Percentiles rank a stretch among this genome's conserved stretches.
phyloP scores from a whole-genome alignment of 2,329 filamentous ascomycete genomes.

The Moelleriella libera region DNA sequence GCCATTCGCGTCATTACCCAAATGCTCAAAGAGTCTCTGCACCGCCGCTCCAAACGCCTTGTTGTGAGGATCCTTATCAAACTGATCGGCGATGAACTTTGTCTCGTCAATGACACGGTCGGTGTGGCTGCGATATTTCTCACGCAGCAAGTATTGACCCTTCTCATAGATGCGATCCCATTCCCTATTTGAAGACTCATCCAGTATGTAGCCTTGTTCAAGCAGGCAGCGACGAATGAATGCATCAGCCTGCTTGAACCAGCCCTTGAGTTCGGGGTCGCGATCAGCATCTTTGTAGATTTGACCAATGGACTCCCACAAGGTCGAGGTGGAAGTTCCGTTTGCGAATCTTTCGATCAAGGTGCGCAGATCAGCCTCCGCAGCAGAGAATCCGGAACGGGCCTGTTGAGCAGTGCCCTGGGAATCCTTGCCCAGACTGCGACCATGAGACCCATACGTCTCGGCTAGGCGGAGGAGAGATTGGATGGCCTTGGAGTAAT shows the following conservation, averaged over 20 bases:
- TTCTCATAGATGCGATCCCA: conserved; percentile 79
- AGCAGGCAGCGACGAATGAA: conserved; percentile 76
- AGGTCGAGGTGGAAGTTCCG: conserved; percentile 73
- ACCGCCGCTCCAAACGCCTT: conserved; percentile 61
- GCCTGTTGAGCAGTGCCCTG: conserved; percentile 59
- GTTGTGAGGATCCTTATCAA: conserved; percentile 80
- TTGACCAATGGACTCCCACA: conserved; percentile 71
- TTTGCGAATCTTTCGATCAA: conserved; percentile 94
- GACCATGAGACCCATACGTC: conserved; percentile 66
- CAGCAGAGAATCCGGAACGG: conserved; percentile 50
- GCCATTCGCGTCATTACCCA: conserved; percentile 77
- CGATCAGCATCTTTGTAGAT: conserved; percentile 79
- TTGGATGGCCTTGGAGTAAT: conserved; percentile 85
- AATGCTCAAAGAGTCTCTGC: conserved; percentile 70
- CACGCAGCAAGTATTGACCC: conserved; percentile 72
- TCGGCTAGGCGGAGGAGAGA: conserved; percentile 76
- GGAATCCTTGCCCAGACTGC: conserved; percentile 47
- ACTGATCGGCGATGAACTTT: conserved; percentile 81
- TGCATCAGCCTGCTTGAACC: conserved; percentile 68
- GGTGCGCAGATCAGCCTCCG: conserved; percentile 64
- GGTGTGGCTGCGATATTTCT: conserved; percentile 77
- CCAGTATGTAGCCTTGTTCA: conserved; percentile 82
- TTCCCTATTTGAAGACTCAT: conserved; percentile 63
- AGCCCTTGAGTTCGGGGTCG: conserved; percentile 74
- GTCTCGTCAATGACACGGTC: conserved; percentile 78